These are phyloP conservation scores for Cordyceps cateniannulata DNA, from an alignment of 2,329 filamentous ascomycete genomes.

Conservation along the genomic window DNA sequence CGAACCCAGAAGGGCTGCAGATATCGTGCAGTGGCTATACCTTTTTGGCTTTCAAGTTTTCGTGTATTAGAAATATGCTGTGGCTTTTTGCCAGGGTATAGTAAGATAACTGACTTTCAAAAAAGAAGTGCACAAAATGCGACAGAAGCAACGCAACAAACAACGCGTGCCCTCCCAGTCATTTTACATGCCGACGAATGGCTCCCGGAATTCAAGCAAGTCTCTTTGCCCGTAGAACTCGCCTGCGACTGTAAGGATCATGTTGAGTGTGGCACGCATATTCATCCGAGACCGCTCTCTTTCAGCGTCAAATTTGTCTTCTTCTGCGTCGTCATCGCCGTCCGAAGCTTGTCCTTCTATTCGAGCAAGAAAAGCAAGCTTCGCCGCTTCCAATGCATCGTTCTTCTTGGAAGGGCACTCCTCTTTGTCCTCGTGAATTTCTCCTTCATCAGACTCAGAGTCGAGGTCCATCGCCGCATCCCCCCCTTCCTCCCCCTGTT, in stretches of 20 bases:
- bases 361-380: constrained; percentile 40
- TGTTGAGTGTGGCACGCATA: constrained; percentile 72
- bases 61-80: neutral
- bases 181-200: constrained; percentile 35
- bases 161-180: neutral
- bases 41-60: neutral
- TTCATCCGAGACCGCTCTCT: constrained; percentile 37
- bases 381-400: constrained; percentile 38
- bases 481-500: constrained; percentile 20
- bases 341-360: constrained; percentile 27
- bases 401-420: constrained; percentile 9
- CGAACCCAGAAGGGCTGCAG: constrained; percentile 1
- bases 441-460: constrained; percentile 31
- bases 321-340: constrained; percentile 17
- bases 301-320: constrained; percentile 21
- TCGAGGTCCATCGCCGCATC: constrained; percentile 39
- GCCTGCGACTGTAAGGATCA: constrained; percentile 82
- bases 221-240: constrained; percentile 89
- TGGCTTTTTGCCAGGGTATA: constrained; percentile 10
- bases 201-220: constrained; percentile 67
- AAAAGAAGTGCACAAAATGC: neutral
- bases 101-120: neutral
- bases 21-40: constrained; percentile 4
- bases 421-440: constrained; percentile 25
- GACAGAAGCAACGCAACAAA: neutral